Evolutionary conservation across 164 flowering plant species (phyloP), one percentile per base, ranked within the genome.

Genomic region (Vitis cinerea): DNA sequence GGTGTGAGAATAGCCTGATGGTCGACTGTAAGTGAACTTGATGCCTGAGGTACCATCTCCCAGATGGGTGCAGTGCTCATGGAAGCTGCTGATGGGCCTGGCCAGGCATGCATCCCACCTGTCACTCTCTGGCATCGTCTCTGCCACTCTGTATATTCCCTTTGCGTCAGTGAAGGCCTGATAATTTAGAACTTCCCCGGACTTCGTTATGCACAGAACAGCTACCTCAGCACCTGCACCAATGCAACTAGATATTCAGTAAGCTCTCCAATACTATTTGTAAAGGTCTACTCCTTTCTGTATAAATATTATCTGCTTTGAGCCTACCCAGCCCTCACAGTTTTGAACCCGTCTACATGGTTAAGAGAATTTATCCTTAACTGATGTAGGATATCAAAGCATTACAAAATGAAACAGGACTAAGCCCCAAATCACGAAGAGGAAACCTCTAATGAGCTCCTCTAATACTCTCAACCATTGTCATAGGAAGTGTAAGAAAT

Each of bases 181-280:
- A 65, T 96, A 96, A 68, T 96, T 93, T 65, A 96, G 82, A 59
- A 96, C 97, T 64, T 93, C 95, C 59, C 98, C 97, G 1, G 97
- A 82, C 80, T 87, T 96, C 10, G 99, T 96, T 67, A 93, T 88
- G 89, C 99, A 96, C 50, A 96, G 92, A 77, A 96, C 95, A 61
- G 98, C 99, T 8, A 96, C 98, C 80, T 93, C 97, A 11, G 97
- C 97, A 69, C 99, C 99, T 95, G 91, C 73, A 76, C n/a, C 58
- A 67, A 12, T 15, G 0, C 44, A 37, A 6, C 44, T 2, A 37
- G 44, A 37, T 37, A 6, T 37, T 37, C 27, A 23, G 27, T 23
- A 23, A 23, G 27, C 27, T 23, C 27, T 1, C 27, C 27, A 23
- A 23, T 23, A 23, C 27, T 23, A 23, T 23, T 23, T 23, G 5